Evolutionary conservation across 768 basidiomycete genomes (phyloP), one percentile per base, ranked within the genome.

Genomic region (Lanmaoa pseudosensibilis): DNA sequence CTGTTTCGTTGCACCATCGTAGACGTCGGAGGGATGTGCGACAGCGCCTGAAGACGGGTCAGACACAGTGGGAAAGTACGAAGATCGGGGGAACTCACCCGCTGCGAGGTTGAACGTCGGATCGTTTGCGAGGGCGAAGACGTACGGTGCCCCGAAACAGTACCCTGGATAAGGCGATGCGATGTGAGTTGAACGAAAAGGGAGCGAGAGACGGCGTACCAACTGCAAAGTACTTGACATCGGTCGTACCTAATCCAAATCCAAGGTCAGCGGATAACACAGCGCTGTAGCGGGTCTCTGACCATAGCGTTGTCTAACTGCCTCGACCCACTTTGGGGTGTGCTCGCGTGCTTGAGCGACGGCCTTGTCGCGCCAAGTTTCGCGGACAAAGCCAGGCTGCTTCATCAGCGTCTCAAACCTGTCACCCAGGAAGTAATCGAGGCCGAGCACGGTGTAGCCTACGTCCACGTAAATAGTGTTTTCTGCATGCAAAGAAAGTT

Each of bases 361-460:
- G 12, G 64, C 62, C 45, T 73, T 75, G 2, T 54, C 59, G 19
- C 77, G 67, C 83, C 84, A 87, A 0, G 71, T 72, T 1, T 55
- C 38, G 33, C 74, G 71, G 54, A 79, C 72, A 45, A 76, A 78
- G 18, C 46, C 67, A 12, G 74, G 69, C 37, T 78, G 73, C 3
- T 71, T 67, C 21, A 70, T 65, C 57, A 80, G 76, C 1, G 62
- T 52, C n/a, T 78, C 62, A 1, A 86, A 61, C 12, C 79, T 74
- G 51, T 86, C 82, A 8, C 85, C 83, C 48, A 84, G 77, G 69
- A 88, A 86, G 67, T 85, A 87, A 57, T 87, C 86, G 40, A 81
- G 68, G 2, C 83, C 84, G 5, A 86, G 66, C 5, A 87, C 84
- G 44, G 75, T 69, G 63, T 80, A 87, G 1, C 85, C 85, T 86